phyloP scores from a whole-genome alignment of 306 rosid genomes.

The Begonia peltatifolia region DNA sequence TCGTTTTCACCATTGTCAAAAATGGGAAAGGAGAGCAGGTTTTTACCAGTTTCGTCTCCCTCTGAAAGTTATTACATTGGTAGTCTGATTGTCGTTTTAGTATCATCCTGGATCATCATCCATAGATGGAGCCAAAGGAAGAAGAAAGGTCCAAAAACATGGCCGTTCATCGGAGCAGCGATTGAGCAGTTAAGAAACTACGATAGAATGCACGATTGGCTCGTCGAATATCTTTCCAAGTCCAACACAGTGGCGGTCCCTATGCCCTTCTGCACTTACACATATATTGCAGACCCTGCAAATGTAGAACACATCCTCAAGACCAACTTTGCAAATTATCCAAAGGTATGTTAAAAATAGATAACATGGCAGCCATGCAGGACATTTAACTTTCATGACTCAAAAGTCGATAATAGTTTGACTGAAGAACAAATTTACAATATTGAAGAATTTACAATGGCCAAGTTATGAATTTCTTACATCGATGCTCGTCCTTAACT shows the following conservation, averaged over 20 bases:
- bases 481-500: not conserved
- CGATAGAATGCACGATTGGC: constrained; percentile 88
- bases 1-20: not conserved
- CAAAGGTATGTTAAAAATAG: constrained; percentile 32
- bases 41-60: constrained; percentile 4
- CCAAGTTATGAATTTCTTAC: too few species aligned
- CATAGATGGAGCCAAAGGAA: constrained; percentile 66
- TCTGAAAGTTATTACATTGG: constrained; percentile 21
- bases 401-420: too few species aligned
- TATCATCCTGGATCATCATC: constrained; percentile 40
- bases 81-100: constrained; percentile 19
- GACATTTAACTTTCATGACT: too few species aligned
- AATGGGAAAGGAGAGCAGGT: constrained; percentile 7
- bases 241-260: constrained; percentile 65
- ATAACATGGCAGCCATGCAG: too few species aligned
- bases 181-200: constrained; percentile 63
- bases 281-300: constrained; percentile 83
- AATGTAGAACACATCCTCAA: constrained; percentile 80
- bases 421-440: too few species aligned
- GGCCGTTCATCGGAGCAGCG: constrained; percentile 86
- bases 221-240: constrained; percentile 37
- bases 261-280: constrained; percentile 81
- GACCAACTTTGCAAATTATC: constrained; percentile 77
- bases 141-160: constrained; percentile 68
- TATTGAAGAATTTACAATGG: too few species aligned